Percentiles rank a stretch among this genome's conserved stretches.
Conservation (phyloP, 805 yeast genomes). For the Ogataea pini region DNA sequence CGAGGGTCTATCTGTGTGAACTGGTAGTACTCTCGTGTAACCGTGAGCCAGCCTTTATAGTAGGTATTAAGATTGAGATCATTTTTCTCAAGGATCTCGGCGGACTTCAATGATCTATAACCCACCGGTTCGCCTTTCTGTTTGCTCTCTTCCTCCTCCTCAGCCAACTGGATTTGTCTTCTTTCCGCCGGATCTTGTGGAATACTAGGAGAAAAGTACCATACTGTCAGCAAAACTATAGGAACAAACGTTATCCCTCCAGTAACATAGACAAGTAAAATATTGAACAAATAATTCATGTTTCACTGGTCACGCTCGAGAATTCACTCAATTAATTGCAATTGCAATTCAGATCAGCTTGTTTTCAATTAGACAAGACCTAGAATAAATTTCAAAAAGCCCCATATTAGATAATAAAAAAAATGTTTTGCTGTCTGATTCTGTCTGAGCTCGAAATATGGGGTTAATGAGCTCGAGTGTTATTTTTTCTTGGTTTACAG, state of each 20-base stretch:
- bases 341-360: background rate
- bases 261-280: slow-evolving; percentile 53
- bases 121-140: slow-evolving; percentile 30
- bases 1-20: slow-evolving; percentile 42
- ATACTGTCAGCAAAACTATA: slow-evolving; percentile 43
- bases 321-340: background rate
- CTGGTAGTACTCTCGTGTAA: slow-evolving; percentile 74
- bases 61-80: slow-evolving; percentile 64
- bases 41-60: slow-evolving; percentile 77
- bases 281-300: slow-evolving; percentile 31
- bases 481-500: background rate
- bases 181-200: slow-evolving; percentile 25
- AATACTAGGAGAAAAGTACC: slow-evolving; percentile 40
- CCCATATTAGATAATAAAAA: background rate
- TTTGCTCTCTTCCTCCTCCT: slow-evolving; percentile 33
- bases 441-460: background rate
- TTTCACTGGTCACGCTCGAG: background rate
- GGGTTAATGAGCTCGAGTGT: background rate
- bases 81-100: slow-evolving; percentile 60
- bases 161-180: slow-evolving; percentile 27
- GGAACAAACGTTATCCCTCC: slow-evolving; percentile 89
- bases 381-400: background rate
- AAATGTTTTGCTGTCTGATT: slow-evolving; percentile 4
- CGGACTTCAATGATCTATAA: slow-evolving; percentile 48
- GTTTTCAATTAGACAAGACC: background rate